Evolutionary conservation across 768 basidiomycete genomes (phyloP).

Genomic region (Trametes villosa): DNA sequence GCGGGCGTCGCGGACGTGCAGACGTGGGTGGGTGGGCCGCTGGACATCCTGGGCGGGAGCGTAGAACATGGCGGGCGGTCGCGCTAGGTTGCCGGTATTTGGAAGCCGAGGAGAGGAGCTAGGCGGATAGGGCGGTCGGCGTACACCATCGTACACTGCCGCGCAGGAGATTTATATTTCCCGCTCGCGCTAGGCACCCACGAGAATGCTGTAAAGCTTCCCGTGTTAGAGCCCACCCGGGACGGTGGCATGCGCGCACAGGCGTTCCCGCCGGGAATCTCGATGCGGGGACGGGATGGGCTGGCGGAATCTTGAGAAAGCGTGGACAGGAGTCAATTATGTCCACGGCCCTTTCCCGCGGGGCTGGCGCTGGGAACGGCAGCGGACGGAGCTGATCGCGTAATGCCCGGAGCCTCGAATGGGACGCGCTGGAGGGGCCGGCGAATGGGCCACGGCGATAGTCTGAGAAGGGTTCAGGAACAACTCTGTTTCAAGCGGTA

Average conservation of each 20-base stretch:
- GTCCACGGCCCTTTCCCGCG: constrained; percentile 31
- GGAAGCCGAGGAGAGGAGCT: constrained; percentile 12
- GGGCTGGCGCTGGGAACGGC: constrained; percentile 26
- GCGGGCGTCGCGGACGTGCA: constrained; percentile 67
- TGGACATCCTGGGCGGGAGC: constrained; percentile 51
- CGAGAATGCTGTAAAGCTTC: constrained; percentile 28
- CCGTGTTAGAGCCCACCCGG: constrained; percentile 25
- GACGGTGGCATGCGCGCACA: constrained; percentile 19
- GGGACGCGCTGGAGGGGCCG: constrained; percentile 18
- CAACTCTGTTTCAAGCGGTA: constrained; percentile 31
- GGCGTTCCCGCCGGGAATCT: constrained; percentile 20
- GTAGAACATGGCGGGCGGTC: constrained; percentile 36
- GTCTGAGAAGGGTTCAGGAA: constrained; percentile 24
- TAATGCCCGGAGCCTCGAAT: constrained; percentile 26
- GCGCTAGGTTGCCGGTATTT: constrained; percentile 1
- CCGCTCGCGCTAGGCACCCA: constrained; percentile 27
- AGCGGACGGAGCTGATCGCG: constrained; percentile 25
- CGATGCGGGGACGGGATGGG: constrained; percentile 18
- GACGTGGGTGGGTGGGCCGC: constrained; percentile 64
- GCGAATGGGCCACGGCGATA: constrained; percentile 20
- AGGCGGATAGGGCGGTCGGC: constrained; percentile 10
- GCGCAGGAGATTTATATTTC: constrained; percentile 28
- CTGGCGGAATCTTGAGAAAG: constrained; percentile 28
- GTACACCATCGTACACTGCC: constrained; percentile 14
- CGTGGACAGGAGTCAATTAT: constrained; percentile 30